Conservation (phyloP, 2,329 filamentous ascomycete genomes). For the Fusarium newnesense region DNA sequence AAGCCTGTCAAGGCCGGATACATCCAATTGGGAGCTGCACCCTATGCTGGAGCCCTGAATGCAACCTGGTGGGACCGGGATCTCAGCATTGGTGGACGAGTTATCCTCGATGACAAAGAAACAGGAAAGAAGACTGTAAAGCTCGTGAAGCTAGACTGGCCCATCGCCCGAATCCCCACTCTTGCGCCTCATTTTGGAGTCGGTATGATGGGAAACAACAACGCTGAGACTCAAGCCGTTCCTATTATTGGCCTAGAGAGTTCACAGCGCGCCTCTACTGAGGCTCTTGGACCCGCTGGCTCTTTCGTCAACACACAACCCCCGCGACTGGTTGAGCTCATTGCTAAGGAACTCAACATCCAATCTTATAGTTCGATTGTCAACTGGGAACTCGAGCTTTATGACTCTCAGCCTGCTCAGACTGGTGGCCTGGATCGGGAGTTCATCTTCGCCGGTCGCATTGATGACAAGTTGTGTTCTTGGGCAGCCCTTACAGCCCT, state of each 20-base stretch:
- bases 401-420: conserved; percentile 86
- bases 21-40: conserved; percentile 88
- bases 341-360: conserved; percentile 81
- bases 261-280: conserved; percentile 54
- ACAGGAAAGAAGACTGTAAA: conserved; percentile 81
- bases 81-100: conserved; percentile 87
- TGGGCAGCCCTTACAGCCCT: conserved; percentile 90
- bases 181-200: conserved; percentile 94
- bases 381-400: conserved; percentile 98
- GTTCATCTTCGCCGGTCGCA: conserved; percentile 93
- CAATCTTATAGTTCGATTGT: conserved; percentile 77
- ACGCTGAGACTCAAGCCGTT: conserved; percentile 92
- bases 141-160: conserved; percentile 93
- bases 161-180: conserved; percentile 90
- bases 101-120: conserved; percentile 79
- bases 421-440: conserved; percentile 89
- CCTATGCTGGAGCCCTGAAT: conserved; percentile 89
- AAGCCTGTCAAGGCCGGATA: conserved; percentile 88
- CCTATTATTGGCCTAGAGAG: conserved; percentile 92
- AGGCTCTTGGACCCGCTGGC: conserved; percentile 68
- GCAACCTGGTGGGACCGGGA: conserved; percentile 98
- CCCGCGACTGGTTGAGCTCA: conserved; percentile 82
- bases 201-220: conserved; percentile 73
- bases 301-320: conserved; percentile 88
- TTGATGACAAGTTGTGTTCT: conserved; percentile 97